Percentiles rank a stretch among this genome's conserved stretches.
phyloP scores from a whole-genome alignment of 768 basidiomycete species.

The Naganishia randhawae region DNA sequence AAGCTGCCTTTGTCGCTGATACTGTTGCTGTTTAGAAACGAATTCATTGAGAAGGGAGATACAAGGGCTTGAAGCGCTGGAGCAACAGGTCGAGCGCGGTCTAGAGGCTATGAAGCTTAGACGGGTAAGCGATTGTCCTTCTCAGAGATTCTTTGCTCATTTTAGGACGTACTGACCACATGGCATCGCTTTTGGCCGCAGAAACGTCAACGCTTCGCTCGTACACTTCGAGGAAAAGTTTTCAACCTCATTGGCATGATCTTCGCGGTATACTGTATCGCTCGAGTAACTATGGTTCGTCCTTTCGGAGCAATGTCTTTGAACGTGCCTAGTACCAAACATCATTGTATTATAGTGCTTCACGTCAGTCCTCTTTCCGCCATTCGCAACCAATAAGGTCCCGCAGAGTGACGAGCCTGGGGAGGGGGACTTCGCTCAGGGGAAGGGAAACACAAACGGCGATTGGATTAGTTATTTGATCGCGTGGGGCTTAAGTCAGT shows the following conservation, averaged over 20 bases:
- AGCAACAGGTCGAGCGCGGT: constrained; percentile 38
- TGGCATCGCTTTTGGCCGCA: background rate
- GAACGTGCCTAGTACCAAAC: background rate
- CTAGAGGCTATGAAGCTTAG: constrained; percentile 43
- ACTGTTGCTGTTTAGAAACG: background rate
- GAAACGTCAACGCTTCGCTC: constrained; percentile 45
- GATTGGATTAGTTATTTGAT: constrained; percentile 51
- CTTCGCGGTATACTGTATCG: constrained; percentile 47
- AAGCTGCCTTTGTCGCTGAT: background rate
- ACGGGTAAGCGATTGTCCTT: constrained; percentile 34
- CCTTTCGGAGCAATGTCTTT: background rate
- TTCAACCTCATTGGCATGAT: constrained; percentile 45
- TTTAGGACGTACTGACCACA: background rate
- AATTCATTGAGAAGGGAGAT: constrained; percentile 38
- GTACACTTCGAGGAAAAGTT: constrained; percentile 39
- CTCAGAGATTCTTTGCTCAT: constrained; percentile 23
- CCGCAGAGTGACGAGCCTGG: background rate
- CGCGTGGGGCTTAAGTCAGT: constrained; percentile 40
- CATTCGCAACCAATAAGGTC: constrained; percentile 35
- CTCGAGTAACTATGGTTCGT: constrained; percentile 45
- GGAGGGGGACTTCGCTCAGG: constrained; percentile 16
- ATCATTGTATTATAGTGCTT: constrained; percentile 35
- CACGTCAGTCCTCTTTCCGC: constrained; percentile 43
- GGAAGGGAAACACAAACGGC: constrained; percentile 46
- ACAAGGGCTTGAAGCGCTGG: constrained; percentile 43